A percentile compares a stretch with the other conserved stretches of the same genome.
phyloP scores from a whole-genome alignment of 2,329 filamentous ascomycete genomes.

The Rutstroemia sp. region DNA sequence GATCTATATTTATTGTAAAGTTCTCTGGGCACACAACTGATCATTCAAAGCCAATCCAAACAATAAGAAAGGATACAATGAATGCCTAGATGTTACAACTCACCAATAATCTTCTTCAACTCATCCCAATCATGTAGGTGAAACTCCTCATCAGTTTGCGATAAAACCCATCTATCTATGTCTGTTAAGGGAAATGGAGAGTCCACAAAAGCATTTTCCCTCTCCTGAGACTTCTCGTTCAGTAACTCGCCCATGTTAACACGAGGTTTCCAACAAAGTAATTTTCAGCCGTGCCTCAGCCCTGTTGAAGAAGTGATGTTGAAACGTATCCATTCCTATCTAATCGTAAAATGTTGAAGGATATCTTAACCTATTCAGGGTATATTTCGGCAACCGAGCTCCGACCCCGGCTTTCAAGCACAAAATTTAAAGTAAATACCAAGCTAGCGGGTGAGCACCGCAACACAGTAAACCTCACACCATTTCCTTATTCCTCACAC shows the following conservation, averaged over 20 bases:
- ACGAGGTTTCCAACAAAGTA: background rate
- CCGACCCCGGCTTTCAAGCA: constrained; percentile 1
- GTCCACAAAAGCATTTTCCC: constrained; percentile 7
- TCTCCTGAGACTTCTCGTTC: background rate
- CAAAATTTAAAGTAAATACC: background rate
- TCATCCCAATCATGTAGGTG: constrained; percentile 65
- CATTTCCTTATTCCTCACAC: background rate
- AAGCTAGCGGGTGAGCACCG: background rate
- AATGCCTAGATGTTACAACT: constrained; percentile 20
- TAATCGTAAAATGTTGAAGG: background rate
- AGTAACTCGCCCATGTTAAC: constrained; percentile 6
- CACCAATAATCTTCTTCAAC: constrained; percentile 60
- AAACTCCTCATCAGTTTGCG: constrained; percentile 63
- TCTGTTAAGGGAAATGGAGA: constrained; percentile 53
- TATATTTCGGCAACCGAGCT: constrained; percentile 5
- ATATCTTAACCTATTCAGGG: constrained; percentile 6
- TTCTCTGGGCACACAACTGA: too few species aligned
- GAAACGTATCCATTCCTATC: background rate
- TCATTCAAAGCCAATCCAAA: too few species aligned
- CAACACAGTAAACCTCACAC: too few species aligned
- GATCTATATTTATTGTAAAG: background rate
- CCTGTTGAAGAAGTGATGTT: constrained; percentile 8
- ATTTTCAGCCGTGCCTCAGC: background rate
- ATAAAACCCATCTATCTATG: constrained; percentile 49
- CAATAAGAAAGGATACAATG: too few species aligned